Evolutionary conservation across 2,329 filamentous ascomycete species (phyloP), one percentile per base, ranked within the genome.

Genomic region (Pyricularia pennisetigena): DNA sequence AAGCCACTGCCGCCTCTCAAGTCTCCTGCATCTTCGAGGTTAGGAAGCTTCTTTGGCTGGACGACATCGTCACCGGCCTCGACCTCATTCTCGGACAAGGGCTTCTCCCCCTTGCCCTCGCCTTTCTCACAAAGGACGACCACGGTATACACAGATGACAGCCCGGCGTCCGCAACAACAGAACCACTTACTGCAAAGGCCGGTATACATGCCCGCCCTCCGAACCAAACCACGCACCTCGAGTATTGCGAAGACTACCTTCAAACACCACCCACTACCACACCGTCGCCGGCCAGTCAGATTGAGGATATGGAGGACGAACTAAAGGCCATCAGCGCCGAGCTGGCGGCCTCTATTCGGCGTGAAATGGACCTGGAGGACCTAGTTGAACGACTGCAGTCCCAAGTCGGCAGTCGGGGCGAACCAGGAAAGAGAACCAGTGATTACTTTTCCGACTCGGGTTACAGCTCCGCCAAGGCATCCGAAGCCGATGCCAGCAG

Each of bases 401-500:
- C 88, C n/a, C 93, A 97, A 74, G 83, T 84, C 71, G 85, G 83
- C 77, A 84, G 88, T 78, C 75, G 83, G 74, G 35, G 35, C 41
- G 79, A 83, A 77, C 74, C 84, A 30, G 88, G 86, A 71, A 90
- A 91, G 76, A 87, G 94, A 70, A 96, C 92, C 10, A 98, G 95
- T 79, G 95, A 99, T 79, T 98, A 99, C 80, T 99, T 95, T 77
- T 99, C 95, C 2, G 95, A 99, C 77, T 97, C 94, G 6, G 95
- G 95, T 35, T 90, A 92, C 69, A 94, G 93, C 77, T 94, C 93
- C 0, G 85, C 92, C 67, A 91, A 93, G 74, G 90, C 89, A 74
- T 89, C 90, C 70, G 90, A 92, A 64, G 82, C 82, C 69, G 87
- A 89, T 69, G 82, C 86, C 62, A 83, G 82, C 35, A 84, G 83